Evolutionary conservation across 495 filamentous ascomycete species (phyloP).

Genomic region (Penicillium atrosanguineum): DNA sequence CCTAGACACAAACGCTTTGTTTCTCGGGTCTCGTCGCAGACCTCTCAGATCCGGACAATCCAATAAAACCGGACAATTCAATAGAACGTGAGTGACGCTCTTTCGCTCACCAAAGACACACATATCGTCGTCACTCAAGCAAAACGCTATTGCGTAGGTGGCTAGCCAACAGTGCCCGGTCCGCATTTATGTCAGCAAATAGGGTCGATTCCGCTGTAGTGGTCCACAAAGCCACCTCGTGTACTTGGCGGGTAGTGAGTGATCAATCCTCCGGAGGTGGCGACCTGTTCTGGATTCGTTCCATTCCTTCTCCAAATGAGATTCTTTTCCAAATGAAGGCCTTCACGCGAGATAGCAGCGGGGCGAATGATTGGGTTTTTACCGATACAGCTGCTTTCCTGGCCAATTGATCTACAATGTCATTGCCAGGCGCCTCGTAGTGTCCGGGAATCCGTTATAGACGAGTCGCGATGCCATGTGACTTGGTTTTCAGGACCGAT

Average conservation of each 20-base stretch:
- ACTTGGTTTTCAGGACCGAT: conserved; percentile 13
- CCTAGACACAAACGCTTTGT: no score
- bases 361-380: conserved; percentile 17
- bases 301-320: conserved; percentile 18
- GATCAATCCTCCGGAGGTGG: conserved; percentile 15
- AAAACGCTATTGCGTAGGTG: conserved; percentile 6
- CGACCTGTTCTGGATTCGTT: conserved; percentile 7
- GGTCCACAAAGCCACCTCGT: conserved; percentile 16
- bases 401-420: conserved; percentile 9
- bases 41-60: not conserved
- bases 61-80: no score
- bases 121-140: conserved; percentile 16
- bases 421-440: conserved; percentile 8
- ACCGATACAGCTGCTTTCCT: conserved; percentile 9
- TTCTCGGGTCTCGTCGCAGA: no score
- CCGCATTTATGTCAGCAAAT: conserved; percentile 20
- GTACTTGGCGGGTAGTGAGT: conserved; percentile 10
- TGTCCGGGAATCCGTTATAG: conserved; percentile 22
- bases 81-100: conserved; percentile 18
- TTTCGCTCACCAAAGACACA: conserved; percentile 19
- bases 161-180: conserved; percentile 21
- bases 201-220: conserved; percentile 10
- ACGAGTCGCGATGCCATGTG: conserved; percentile 8
- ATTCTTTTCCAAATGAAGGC: conserved; percentile 6
- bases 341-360: conserved; percentile 14